These are phyloP conservation scores for Ophiognomonia clavigignenti-juglandacearum DNA, from an alignment of 2,329 filamentous ascomycete genomes.

Conservation along the genomic window DNA sequence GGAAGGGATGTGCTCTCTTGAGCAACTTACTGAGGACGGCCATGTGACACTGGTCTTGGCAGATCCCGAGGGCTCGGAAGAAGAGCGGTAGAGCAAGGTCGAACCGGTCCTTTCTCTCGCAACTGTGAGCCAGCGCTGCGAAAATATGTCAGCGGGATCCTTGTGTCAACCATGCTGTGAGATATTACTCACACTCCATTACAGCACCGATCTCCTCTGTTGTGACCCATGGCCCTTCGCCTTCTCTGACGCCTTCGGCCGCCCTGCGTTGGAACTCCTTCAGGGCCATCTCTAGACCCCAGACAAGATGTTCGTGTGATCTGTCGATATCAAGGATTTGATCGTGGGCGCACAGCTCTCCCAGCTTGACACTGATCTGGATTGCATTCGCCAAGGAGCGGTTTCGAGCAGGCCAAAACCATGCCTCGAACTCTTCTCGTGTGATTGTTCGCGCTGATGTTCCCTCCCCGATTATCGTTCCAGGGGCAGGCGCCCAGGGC, in stretches of 20 bases:
- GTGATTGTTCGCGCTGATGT: conserved; percentile 9
- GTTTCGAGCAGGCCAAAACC: conserved; percentile 37
- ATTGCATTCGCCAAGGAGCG: conserved; percentile 70
- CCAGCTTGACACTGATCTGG: conserved; percentile 76
- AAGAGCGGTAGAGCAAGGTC: conserved; percentile 83
- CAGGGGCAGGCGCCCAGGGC: conserved; percentile 9
- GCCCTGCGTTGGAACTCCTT: conserved; percentile 68
- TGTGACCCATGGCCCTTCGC: conserved; percentile 67
- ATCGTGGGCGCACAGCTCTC: conserved; percentile 73
- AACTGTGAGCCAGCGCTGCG: conserved; percentile 68
- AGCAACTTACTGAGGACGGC: conserved; percentile 64
- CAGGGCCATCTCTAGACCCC: conserved; percentile 76
- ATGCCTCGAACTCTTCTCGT: conserved; percentile 38
- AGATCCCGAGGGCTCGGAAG: conserved; percentile 74
- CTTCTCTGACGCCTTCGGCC: conserved; percentile 62
- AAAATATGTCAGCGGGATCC: conserved; percentile 22
- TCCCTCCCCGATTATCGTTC: conserved; percentile 26
- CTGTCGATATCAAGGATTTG: conserved; percentile 69
- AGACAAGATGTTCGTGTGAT: conserved; percentile 71
- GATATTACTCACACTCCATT: conserved; percentile 54
- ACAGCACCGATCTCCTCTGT: conserved; percentile 68
- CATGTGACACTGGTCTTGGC: conserved; percentile 65
- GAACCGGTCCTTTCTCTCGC: conserved; percentile 67
- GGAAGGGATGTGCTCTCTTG: conserved; percentile 15
- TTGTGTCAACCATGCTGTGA: neutral